A percentile compares a stretch with the other conserved stretches of the same genome.
Evolutionary conservation across 164 flowering plant genomes (phyloP).

Genomic region (Kalanchoe fedtschenkoi): DNA sequence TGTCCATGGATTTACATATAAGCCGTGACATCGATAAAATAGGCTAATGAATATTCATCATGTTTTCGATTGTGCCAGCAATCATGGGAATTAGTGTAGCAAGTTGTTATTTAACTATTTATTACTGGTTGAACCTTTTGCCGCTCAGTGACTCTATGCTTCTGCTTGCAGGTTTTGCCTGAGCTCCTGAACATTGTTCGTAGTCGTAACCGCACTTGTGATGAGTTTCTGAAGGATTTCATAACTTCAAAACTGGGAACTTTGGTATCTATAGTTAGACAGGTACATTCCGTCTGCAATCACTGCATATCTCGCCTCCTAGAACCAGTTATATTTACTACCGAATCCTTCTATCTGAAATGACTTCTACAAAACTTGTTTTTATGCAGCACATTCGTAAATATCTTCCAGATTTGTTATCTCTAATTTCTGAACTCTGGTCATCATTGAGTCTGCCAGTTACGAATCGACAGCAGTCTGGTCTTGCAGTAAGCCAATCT

Average conservation of each 20-base stretch:
- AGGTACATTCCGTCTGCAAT: constrained; percentile 56
- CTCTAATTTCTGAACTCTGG: constrained; percentile 79
- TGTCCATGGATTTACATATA: too few species aligned
- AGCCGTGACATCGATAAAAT: too few species aligned
- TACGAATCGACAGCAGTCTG: too few species aligned
- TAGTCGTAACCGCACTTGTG: constrained; percentile 80
- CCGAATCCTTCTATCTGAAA: neutral
- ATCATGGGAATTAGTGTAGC: too few species aligned
- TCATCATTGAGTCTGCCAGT: constrained; percentile 12
- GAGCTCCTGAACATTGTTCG: constrained; percentile 84
- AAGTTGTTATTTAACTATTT: too few species aligned
- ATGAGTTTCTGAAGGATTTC: constrained; percentile 80
- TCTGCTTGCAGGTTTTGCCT: constrained; percentile 63
- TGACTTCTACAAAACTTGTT: neutral
- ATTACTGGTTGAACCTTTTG: too few species aligned
- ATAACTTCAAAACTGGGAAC: constrained; percentile 97
- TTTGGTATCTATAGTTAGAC: constrained; percentile 89
- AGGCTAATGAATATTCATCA: too few species aligned
- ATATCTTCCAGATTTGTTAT: constrained; percentile 78
- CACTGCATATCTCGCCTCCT: too few species aligned
- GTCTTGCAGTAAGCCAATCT: too few species aligned
- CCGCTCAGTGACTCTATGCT: too few species aligned
- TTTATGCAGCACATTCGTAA: constrained; percentile 87
- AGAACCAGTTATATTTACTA: neutral
- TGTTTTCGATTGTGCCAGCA: too few species aligned